Evolutionary conservation across 108 stramenopile genomes (phyloP).

Genomic region (Skeletonema costatum): DNA sequence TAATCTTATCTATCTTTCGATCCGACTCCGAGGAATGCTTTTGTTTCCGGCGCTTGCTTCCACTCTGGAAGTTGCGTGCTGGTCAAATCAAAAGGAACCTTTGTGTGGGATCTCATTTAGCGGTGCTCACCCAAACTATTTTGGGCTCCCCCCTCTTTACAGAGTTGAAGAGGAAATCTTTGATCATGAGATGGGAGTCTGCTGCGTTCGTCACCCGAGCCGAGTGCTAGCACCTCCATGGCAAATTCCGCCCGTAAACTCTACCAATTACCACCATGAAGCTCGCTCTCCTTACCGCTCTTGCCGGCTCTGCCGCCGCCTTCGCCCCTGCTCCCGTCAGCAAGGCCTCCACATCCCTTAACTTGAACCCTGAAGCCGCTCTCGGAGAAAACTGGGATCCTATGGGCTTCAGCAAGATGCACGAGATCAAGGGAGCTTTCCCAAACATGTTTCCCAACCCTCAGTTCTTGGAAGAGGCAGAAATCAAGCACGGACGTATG

Average conservation of each 20-base stretch:
- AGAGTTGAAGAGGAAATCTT: neutral
- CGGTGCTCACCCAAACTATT: neutral
- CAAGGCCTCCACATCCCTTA: slow-evolving; percentile 37
- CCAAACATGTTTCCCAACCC: slow-evolving; percentile 91
- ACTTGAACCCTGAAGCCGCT: slow-evolving; percentile 39
- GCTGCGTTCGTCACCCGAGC: neutral
- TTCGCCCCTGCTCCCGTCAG: slow-evolving; percentile 46
- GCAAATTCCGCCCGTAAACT: slow-evolving; percentile 6
- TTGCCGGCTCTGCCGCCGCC: slow-evolving; percentile 51
- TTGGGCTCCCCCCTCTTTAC: neutral
- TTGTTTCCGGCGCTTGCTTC: neutral
- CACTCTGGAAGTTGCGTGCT: neutral
- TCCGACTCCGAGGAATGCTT: neutral
- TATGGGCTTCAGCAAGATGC: slow-evolving; percentile 51
- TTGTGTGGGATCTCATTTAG: neutral
- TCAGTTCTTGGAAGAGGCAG: slow-evolving; percentile 85
- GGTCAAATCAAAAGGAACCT: no score
- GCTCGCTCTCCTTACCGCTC: slow-evolving; percentile 47
- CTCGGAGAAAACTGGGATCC: slow-evolving; percentile 46
- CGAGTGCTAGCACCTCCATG: neutral
- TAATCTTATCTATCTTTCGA: neutral
- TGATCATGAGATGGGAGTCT: neutral
- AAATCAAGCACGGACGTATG: slow-evolving; percentile 87
- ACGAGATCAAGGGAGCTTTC: slow-evolving; percentile 69
- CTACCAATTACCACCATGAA: slow-evolving; percentile 44